phyloP scores from a whole-genome alignment of 495 filamentous ascomycete genomes.

The Viridothelium virens region DNA sequence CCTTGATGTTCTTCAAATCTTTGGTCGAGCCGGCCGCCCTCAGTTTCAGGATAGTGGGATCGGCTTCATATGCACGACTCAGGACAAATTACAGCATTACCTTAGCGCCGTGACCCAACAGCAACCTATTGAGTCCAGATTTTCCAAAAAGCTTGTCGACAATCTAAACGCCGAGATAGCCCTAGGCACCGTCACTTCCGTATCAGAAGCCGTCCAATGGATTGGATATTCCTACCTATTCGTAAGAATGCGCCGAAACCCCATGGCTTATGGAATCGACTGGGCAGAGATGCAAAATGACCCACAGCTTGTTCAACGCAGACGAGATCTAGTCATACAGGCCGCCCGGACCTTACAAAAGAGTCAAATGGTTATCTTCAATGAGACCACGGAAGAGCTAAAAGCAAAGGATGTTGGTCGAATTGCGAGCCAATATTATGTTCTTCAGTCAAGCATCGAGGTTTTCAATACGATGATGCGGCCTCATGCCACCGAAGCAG shows the following conservation, averaged over 20 bases:
- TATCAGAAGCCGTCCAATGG: constrained; percentile 92
- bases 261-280: constrained; percentile 89
- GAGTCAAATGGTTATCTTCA: constrained; percentile 98
- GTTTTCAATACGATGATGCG: constrained; percentile 93
- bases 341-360: constrained; percentile 78
- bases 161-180: constrained; percentile 95
- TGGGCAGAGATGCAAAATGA: constrained; percentile 86
- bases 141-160: constrained; percentile 84
- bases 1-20: constrained; percentile 95
- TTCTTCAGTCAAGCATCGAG: constrained; percentile 83
- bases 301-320: constrained; percentile 70
- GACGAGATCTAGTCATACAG: constrained; percentile 74
- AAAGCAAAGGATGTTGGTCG: constrained; percentile 88
- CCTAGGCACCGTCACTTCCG: constrained; percentile 88
- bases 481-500: constrained; percentile 70
- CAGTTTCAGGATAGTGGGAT: constrained; percentile 95
- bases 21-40: constrained; percentile 92
- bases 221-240: constrained; percentile 96
- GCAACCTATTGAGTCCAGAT: constrained; percentile 89
- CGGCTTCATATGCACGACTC: constrained; percentile 91
- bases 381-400: constrained; percentile 84
- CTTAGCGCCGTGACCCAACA: constrained; percentile 88
- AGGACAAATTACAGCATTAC: constrained; percentile 90
- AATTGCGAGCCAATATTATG: constrained; percentile 96
- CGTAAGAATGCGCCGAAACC: constrained; percentile 89